Evolutionary conservation across 1,284 basidiomycete species (phyloP), one percentile per base, ranked within the genome.

Genomic region (Microbotryomycetes sp.): DNA sequence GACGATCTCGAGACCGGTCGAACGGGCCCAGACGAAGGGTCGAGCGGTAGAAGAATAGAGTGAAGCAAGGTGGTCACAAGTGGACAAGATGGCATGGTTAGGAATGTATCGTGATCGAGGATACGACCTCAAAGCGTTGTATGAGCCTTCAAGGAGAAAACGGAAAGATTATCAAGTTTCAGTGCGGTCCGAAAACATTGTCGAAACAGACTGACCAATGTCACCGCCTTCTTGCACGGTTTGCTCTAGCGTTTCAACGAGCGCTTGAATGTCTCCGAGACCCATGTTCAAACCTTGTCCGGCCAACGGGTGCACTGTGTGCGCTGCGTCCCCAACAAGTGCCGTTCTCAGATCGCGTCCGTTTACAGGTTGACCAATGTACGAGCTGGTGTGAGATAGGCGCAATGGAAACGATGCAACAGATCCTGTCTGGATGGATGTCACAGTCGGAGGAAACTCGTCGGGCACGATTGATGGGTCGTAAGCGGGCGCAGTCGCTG

Each of bases 211-310:
- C 72, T 59, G 63, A 84, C 91, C 91, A 56, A 94, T 81, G 73
- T 94, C 92, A 5, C 84, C 83, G 5, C 91, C 91, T 6, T 79
- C 74, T 18, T 71, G 66, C 30, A 87, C 71, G 0, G 85, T 80
- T 5, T 78, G 70, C 29, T 83, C 76, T 47, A 93, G 82, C 15
- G 55, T 47, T 18, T 35, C 27, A 23, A 59, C 54, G 24, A 71
- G 81, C 56, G 81, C 81, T 70, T 86, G 81, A 0, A 86, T 90
- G 73, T 99, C 94, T 2, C 81, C 88, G 18, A 99, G 78, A 21
- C 94, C 96, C 70, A 94, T 79, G 74, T 99, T 98, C 47, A 98
- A 78, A 0, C 94, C 96, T 73, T 98, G 96, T 1, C 96, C 96
- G 0, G 93, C 94, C n/a, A 98, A 82, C 0, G 96, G 96, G 73